These are phyloP conservation scores for Diaporthe helianthi DNA, from an alignment of 2,329 filamentous ascomycete species.

Conservation along the genomic window DNA sequence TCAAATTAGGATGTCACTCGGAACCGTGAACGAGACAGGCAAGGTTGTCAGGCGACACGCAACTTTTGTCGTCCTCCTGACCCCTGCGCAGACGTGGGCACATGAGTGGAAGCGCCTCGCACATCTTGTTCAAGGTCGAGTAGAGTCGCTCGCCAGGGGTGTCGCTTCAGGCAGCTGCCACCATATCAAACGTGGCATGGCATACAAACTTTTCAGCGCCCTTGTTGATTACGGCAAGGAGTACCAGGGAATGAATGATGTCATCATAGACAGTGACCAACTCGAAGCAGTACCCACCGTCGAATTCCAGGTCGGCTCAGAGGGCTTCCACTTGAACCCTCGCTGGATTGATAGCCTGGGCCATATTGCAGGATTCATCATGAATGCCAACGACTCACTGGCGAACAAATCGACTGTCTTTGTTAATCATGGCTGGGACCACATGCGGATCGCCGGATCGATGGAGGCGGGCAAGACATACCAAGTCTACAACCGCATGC, in stretches of 20 bases:
- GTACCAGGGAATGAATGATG: conserved; percentile 15
- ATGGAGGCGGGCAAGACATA: not conserved
- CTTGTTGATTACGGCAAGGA: conserved; percentile 9
- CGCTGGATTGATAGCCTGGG: conserved; percentile 4
- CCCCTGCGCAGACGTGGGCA: not conserved
- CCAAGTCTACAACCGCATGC: conserved; percentile 1
- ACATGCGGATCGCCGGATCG: not conserved
- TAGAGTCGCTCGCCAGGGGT: not conserved
- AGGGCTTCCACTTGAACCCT: not conserved
- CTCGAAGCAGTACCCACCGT: conserved; percentile 6
- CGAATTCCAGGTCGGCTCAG: not conserved
- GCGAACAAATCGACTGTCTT: not conserved
- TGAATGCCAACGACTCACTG: conserved; percentile 18
- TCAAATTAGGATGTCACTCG: not conserved
- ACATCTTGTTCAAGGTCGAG: conserved; percentile 5
- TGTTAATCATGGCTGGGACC: conserved; percentile 23
- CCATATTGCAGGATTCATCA: conserved; percentile 24
- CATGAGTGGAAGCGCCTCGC: not conserved
- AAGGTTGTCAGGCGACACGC: not conserved
- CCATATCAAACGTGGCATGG: conserved; percentile 7
- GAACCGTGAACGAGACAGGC: not conserved
- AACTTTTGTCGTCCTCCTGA: not conserved
- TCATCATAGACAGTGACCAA: conserved; percentile 9
- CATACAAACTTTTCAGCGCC: conserved; percentile 6
- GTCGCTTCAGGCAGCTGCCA: not conserved